Conservation (phyloP, 805 yeast species). For the Zygoascus biomembranicola region DNA sequence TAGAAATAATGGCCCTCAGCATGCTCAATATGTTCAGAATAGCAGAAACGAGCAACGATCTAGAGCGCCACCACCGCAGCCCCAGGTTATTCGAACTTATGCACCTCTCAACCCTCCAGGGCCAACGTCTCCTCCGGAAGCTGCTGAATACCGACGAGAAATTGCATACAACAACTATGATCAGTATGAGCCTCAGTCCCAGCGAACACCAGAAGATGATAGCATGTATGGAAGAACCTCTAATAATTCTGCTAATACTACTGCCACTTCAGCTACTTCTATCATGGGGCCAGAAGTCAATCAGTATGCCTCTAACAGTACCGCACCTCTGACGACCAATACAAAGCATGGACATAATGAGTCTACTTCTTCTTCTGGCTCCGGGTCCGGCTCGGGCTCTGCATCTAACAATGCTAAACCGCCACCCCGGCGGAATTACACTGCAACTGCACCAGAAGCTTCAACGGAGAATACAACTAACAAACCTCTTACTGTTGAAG, state of each 20-base stretch:
- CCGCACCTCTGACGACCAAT: background rate
- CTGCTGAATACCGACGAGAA: conserved; percentile 17
- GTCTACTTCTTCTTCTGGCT: background rate
- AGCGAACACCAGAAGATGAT: background rate
- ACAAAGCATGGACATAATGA: background rate
- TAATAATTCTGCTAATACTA: background rate
- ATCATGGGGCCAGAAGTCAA: background rate
- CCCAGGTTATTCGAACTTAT: background rate
- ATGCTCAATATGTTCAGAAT: background rate
- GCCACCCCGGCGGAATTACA: conserved; percentile 1
- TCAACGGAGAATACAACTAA: background rate
- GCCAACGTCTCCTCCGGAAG: conserved; percentile 13
- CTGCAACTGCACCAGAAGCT: background rate
- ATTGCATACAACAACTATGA: background rate
- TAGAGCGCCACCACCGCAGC: conserved; percentile 6
- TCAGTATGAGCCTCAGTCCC: background rate
- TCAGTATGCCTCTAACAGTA: background rate
- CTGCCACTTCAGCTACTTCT: background rate
- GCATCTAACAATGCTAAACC: background rate
- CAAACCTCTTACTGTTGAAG: conserved; percentile 21
- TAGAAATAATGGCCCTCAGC: background rate
- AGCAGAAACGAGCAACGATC: background rate
- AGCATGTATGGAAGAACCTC: background rate
- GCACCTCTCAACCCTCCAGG: conserved; percentile 5
- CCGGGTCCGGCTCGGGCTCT: background rate